phyloP scores from a whole-genome alignment of 805 yeast genomes.

The Danielia reshetovae region DNA sequence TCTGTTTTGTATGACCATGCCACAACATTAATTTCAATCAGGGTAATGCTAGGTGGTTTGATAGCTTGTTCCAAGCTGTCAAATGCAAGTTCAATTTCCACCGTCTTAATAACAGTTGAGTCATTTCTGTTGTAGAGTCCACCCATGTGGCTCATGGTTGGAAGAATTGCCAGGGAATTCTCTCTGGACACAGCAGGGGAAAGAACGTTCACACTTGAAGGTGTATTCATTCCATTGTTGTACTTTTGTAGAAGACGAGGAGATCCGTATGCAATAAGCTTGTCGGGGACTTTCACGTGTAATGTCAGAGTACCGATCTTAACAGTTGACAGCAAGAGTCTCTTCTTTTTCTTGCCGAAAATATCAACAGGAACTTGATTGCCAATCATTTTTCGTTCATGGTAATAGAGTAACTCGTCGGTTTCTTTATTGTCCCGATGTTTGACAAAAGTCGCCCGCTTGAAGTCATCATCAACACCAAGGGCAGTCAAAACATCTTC shows the following conservation, averaged over 20 bases:
- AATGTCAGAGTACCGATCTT: constrained; percentile 34
- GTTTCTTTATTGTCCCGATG: neutral
- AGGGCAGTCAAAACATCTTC: neutral
- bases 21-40: constrained; percentile 33
- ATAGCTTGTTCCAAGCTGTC: constrained; percentile 17
- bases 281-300: constrained; percentile 30
- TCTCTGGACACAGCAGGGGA: neutral
- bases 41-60: constrained; percentile 32
- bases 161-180: constrained; percentile 3
- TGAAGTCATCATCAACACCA: neutral
- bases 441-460: neutral
- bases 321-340: constrained; percentile 28
- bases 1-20: constrained; percentile 40
- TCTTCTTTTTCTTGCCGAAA: constrained; percentile 35
- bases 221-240: constrained; percentile 20
- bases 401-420: constrained; percentile 3
- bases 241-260: constrained; percentile 36
- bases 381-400: constrained; percentile 27
- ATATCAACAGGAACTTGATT: constrained; percentile 19
- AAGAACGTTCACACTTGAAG: constrained; percentile 1
- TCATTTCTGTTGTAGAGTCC: constrained; percentile 29
- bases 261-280: constrained; percentile 32
- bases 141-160: constrained; percentile 21
- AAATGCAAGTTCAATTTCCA: constrained; percentile 29
- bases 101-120: constrained; percentile 16